Conservation (phyloP, 495 filamentous ascomycete species). For the Penicillium taxi region DNA sequence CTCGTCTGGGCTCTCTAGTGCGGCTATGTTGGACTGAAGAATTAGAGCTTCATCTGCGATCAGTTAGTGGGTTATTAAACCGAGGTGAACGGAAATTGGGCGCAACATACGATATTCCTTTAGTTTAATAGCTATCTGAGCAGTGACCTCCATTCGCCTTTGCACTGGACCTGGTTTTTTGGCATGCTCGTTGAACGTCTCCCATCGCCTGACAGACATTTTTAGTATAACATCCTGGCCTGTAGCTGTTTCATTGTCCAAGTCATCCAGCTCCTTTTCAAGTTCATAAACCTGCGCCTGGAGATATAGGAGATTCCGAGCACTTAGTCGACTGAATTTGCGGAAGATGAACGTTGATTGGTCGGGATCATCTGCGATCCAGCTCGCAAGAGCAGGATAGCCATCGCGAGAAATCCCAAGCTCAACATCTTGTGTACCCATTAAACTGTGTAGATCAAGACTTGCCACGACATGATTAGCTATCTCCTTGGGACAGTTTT, state of each 20-base stretch:
- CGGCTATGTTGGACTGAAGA: neutral
- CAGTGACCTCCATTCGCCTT: neutral
- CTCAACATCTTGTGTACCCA: no score
- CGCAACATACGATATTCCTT: conserved; percentile 1
- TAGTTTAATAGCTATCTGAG: neutral
- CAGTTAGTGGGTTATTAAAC: no score
- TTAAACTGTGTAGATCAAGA: no score
- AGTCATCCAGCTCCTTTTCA: neutral
- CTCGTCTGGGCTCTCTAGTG: neutral
- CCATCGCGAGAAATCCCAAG: neutral
- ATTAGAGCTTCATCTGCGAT: neutral
- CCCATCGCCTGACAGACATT: conserved; percentile 1
- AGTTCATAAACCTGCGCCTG: neutral
- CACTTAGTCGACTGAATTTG: conserved; percentile 1
- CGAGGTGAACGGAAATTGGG: no score
- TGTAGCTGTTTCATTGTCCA: conserved; percentile 1
- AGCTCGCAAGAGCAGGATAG: conserved; percentile 2
- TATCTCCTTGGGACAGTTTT: no score
- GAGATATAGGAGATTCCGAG: conserved; percentile 1
- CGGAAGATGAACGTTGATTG: neutral
- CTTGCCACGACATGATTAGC: no score
- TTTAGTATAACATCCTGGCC: neutral
- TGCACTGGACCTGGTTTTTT: neutral
- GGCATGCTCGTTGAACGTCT: neutral
- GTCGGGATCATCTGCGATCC: conserved; percentile 1